phyloP scores from a whole-genome alignment of 345 rosid species.

The Eucalyptus marginata region DNA sequence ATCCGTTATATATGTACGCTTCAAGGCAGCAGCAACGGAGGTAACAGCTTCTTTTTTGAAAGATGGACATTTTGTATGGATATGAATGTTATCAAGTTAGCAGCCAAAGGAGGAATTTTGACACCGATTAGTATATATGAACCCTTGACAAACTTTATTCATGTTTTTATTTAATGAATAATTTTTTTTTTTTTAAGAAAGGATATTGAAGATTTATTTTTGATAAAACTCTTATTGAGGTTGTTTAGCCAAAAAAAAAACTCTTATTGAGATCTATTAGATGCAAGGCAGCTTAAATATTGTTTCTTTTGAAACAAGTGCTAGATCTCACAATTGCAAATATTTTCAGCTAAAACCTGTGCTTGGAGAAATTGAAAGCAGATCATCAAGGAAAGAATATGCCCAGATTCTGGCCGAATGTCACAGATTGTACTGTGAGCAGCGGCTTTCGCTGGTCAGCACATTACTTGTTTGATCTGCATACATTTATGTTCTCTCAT shows the following conservation, averaged over 20 bases:
- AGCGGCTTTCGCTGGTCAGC: slow-evolving; percentile 79
- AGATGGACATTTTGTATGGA: not conserved
- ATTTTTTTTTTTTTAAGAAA: not conserved
- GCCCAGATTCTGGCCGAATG: slow-evolving; percentile 78
- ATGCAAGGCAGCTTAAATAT: not conserved
- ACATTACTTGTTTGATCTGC: not conserved
- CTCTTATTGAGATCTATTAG: not conserved
- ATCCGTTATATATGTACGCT: slow-evolving; percentile 87
- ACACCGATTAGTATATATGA: not conserved
- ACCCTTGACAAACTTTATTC: not conserved
- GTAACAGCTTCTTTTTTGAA: slow-evolving; percentile 12
- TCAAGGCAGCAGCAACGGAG: slow-evolving; percentile 97
- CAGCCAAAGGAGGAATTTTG: not conserved
- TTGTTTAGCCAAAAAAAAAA: not conserved
- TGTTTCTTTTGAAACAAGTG: not conserved
- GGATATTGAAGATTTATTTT: not conserved
- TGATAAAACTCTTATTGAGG: not conserved
- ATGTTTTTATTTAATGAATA: not conserved
- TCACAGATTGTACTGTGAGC: slow-evolving; percentile 93
- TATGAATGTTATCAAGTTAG: not conserved
- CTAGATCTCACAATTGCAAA: not conserved
- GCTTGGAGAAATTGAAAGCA: slow-evolving; percentile 83
- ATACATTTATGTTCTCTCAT: not conserved
- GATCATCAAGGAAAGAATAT: slow-evolving; percentile 89
- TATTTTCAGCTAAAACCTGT: slow-evolving; percentile 80